These are phyloP conservation scores for Penicillium hesseltinei DNA, from an alignment of 2,329 filamentous ascomycete species.

Conservation along the genomic window DNA sequence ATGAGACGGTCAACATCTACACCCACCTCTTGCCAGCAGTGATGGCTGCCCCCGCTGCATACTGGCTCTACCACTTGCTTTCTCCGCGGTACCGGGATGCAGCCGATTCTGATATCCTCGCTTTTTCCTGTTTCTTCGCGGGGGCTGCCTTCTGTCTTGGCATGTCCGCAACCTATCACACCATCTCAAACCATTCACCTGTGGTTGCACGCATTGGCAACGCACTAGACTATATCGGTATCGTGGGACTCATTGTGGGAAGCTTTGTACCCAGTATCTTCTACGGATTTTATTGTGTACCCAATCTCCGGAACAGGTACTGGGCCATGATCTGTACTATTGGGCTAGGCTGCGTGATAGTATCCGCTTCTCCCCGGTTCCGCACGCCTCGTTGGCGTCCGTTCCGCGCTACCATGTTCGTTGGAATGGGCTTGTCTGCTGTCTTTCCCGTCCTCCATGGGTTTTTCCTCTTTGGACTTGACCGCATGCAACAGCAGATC, in stretches of 20 bases:
- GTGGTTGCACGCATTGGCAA: conserved; percentile 79
- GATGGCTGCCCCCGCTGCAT: conserved; percentile 52
- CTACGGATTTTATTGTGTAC: conserved; percentile 77
- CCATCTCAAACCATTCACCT: conserved; percentile 79
- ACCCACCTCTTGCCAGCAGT: conserved; percentile 68
- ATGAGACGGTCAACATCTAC: conserved; percentile 71
- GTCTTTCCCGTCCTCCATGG: conserved; percentile 81
- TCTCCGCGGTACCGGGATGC: conserved; percentile 66
- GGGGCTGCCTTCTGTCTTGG: conserved; percentile 71
- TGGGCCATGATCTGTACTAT: conserved; percentile 75
- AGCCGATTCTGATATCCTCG: conserved; percentile 62
- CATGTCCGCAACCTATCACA: conserved; percentile 82
- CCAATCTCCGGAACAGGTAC: conserved; percentile 66
- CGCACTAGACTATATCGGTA: conserved; percentile 91
- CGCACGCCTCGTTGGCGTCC: conserved; percentile 79
- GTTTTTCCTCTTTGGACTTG: conserved; percentile 63
- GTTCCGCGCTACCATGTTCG: conserved; percentile 85
- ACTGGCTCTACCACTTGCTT: conserved; percentile 57
- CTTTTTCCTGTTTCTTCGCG: conserved; percentile 74
- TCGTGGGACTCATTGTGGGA: conserved; percentile 86
- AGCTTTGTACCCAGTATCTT: conserved; percentile 86
- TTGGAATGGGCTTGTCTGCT: conserved; percentile 79
- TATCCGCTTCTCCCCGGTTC: conserved; percentile 79
- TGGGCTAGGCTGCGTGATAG: conserved; percentile 70
- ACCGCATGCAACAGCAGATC: conserved; percentile 67